A percentile compares a stretch with the other conserved stretches of the same genome.
phyloP scores from a whole-genome alignment of 805 yeast species.

The Peterozyma xylosa region DNA sequence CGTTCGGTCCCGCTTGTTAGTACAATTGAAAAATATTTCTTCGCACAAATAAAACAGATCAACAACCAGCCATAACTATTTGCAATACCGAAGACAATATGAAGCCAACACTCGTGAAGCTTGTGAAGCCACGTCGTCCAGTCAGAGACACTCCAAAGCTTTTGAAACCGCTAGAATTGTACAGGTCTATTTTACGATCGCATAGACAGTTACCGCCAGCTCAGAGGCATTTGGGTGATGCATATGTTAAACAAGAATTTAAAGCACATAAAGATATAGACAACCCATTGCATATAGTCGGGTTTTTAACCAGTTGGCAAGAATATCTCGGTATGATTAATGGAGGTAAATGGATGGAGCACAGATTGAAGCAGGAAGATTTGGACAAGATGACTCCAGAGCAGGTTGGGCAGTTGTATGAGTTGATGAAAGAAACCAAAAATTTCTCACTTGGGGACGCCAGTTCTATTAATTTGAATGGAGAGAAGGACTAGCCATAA shows the following conservation, averaged over 20 bases:
- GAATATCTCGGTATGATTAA: constrained; percentile 59
- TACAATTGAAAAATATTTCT: too few species aligned
- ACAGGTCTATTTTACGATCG: constrained; percentile 75
- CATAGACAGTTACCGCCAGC: constrained; percentile 62
- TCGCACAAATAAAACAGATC: too few species aligned
- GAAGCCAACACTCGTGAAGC: constrained; percentile 5
- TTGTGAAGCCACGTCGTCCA: constrained; percentile 8
- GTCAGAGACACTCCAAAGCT: constrained; percentile 33
- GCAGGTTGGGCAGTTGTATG: constrained; percentile 77
- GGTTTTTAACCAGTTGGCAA: constrained; percentile 93
- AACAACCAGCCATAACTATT: background rate
- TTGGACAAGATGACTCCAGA: constrained; percentile 85
- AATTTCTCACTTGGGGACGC: constrained; percentile 6
- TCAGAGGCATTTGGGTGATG: constrained; percentile 77
- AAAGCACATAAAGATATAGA: constrained; percentile 73
- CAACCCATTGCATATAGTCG: constrained; percentile 90
- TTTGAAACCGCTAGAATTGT: constrained; percentile 76
- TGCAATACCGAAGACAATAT: background rate
- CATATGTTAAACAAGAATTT: constrained; percentile 85
- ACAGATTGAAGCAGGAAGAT: constrained; percentile 51
- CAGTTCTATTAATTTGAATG: constrained; percentile 1
- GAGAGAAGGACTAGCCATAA: too few species aligned
- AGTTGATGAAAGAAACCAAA: constrained; percentile 69
- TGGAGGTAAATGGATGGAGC: constrained; percentile 58
- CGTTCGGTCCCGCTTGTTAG: too few species aligned